phyloP scores from a whole-genome alignment of 129 eudicot species.

The Dittrichia graveolens region DNA sequence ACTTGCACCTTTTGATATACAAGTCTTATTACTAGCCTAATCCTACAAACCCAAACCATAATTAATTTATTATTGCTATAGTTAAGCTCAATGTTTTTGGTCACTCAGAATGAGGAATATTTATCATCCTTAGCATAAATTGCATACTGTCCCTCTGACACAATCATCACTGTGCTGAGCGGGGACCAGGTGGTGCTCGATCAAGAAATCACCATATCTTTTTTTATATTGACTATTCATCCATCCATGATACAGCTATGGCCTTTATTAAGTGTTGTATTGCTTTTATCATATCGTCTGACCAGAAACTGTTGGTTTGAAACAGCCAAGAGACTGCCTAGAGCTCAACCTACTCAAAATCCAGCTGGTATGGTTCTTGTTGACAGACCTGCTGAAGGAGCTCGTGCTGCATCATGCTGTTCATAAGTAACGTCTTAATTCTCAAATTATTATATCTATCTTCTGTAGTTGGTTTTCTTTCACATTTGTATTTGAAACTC shows the following conservation, averaged over 20 bases:
- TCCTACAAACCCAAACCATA: constrained; percentile 2
- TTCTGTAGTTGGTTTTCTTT: constrained; percentile 29
- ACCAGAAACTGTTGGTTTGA: constrained; percentile 16
- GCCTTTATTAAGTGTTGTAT: not conserved
- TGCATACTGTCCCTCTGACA: not conserved
- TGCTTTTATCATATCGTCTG: not conserved
- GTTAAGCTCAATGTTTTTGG: not conserved
- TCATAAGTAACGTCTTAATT: constrained; percentile 47
- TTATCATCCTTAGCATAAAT: not conserved
- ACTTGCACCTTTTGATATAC: not conserved
- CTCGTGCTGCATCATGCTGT: constrained; percentile 82
- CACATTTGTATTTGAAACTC: constrained; percentile 29
- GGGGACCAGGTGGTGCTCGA: not conserved
- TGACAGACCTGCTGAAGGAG: constrained; percentile 75
- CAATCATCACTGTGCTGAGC: no score
- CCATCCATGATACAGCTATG: no score
- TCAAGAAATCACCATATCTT: not conserved
- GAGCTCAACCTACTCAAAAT: constrained; percentile 88
- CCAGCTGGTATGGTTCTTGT: constrained; percentile 98
- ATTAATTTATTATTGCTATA: not conserved
- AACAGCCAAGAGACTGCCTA: constrained; percentile 85
- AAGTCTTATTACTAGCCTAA: not conserved
- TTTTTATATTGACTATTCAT: not conserved
- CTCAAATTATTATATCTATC: constrained; percentile 19
- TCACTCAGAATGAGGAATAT: not conserved